phyloP scores from a whole-genome alignment of 352 stramenopile species.

The Globisporangium middletonii region DNA sequence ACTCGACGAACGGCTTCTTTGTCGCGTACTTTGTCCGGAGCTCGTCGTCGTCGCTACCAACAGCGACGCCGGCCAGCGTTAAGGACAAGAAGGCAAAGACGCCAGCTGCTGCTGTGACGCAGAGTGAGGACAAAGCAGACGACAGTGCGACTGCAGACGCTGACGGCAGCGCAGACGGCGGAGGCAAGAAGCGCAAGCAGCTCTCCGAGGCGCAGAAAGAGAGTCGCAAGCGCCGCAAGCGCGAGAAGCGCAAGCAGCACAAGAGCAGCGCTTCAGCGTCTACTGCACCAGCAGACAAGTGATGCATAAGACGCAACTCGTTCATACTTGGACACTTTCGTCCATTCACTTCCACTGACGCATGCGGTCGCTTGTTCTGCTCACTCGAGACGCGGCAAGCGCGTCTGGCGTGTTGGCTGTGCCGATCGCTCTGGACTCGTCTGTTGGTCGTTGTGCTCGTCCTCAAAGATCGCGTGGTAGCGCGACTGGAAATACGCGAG shows the following conservation, averaged over 20 bases:
- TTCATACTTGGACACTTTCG: not conserved
- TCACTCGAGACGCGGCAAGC: too few species aligned
- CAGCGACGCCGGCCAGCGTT: not conserved
- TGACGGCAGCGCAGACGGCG: not conserved
- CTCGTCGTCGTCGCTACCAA: not conserved
- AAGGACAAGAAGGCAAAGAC: not conserved
- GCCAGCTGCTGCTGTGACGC: not conserved
- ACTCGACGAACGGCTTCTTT: conserved; percentile 97
- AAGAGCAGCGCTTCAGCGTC: not conserved
- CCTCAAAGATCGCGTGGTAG: conserved; percentile 16
- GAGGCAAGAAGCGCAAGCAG: conserved; percentile 55
- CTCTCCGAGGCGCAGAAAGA: conserved; percentile 62
- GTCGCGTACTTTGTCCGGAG: conserved; percentile 92
- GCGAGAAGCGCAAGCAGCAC: conserved; percentile 46
- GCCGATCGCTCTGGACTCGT: not conserved
- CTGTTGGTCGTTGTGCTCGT: not conserved
- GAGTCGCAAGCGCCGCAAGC: conserved; percentile 69
- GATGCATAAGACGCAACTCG: not conserved
- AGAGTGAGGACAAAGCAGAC: conserved; percentile 1
- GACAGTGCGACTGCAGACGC: not conserved
- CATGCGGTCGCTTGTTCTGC: not conserved
- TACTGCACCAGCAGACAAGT: not conserved
- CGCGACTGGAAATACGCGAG: conserved; percentile 42
- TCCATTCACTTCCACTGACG: too few species aligned
- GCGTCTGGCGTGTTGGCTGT: not conserved